Percentiles rank a stretch among this genome's conserved stretches.
Conservation (phyloP, 2,329 filamentous ascomycete species). For the Chalara sp. region DNA sequence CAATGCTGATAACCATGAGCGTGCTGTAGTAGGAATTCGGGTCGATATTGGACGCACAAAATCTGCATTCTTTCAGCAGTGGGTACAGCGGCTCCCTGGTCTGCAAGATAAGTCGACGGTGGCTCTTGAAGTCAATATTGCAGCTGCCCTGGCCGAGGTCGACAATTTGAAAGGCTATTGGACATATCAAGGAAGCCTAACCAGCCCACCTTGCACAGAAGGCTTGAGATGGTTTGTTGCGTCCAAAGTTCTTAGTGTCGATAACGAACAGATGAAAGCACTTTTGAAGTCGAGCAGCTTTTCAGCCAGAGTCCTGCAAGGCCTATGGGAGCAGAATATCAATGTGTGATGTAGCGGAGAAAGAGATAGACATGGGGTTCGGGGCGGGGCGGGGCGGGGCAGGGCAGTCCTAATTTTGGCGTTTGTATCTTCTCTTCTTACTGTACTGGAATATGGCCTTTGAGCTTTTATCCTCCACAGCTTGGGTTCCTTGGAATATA, state of each 20-base stretch:
- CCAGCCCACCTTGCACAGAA: conserved; percentile 39
- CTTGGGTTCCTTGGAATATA: too few species aligned
- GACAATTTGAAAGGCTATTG: conserved; percentile 37
- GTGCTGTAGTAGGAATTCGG: conserved; percentile 39
- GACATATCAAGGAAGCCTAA: conserved; percentile 42
- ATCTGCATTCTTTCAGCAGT: conserved; percentile 34
- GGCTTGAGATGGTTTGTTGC: conserved; percentile 39
- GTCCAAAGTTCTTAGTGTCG: conserved; percentile 33
- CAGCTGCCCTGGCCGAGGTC: conserved; percentile 30
- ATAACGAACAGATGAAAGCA: conserved; percentile 39
- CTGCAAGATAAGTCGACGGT: conserved; percentile 29
- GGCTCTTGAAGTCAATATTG: conserved; percentile 25
- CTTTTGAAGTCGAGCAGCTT: conserved; percentile 25
- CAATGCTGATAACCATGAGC: conserved; percentile 32
- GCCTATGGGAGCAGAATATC: too few species aligned
- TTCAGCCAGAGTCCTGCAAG: too few species aligned
- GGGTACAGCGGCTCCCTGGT: conserved; percentile 25
- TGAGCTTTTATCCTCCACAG: too few species aligned
- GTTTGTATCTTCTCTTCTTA: too few species aligned
- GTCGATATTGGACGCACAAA: conserved; percentile 35
- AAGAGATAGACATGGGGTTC: too few species aligned
- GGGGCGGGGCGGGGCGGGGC: too few species aligned
- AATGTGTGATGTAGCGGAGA: too few species aligned
- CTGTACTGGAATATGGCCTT: too few species aligned
- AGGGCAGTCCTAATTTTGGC: too few species aligned